Evolutionary conservation across 192 early-diverging fungal genomes (phyloP), one percentile per base, ranked within the genome.

Genomic region (Diversispora epigaea): DNA sequence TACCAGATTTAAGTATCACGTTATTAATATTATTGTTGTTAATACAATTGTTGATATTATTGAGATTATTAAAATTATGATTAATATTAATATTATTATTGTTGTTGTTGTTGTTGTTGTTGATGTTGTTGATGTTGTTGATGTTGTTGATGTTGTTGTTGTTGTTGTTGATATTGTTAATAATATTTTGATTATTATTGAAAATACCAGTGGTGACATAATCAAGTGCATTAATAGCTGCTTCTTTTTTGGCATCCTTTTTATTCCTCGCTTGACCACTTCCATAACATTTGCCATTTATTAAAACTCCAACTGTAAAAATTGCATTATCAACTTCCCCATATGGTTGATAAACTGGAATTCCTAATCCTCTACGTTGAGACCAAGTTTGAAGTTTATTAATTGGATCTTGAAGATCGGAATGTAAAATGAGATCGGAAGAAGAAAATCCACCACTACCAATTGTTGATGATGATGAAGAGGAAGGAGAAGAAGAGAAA

Each of bases 351-450:
- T 75, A 75, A 39, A 47, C 62, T 15, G 73, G 73, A 32, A 75
- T 75, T 41, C 73, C 73, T 32, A 75, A 54, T 19, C 62, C 49
- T 50, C 40, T 75, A 54, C 73, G n/a, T 75, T 75, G 73, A 62
- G 73, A 75, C 73, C 73, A 75, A 14, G 73, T 75, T 65, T 75
- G 73, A 52, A 75, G 73, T 64, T 75, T 75, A 54, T 75, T 75
- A 43, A 75, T 75, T 8, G 73, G 73, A 75, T 75, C 73, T 54
- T 75, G 73, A 25, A 75, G 49, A 64, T 75, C 73, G 4, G 73
- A 58, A 40, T 46, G 11, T 17, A 75, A 46, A 21, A 41, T 54
- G 7, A n/a, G 41, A 14, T 65, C 62, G 3, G 73, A 47, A 39
- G 50, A 54, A 54, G 4, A 17, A 54, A 17, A 54, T 17, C 50